phyloP scores from a whole-genome alignment of 2,329 filamentous ascomycete species.

The Trichoderma asperellum region DNA sequence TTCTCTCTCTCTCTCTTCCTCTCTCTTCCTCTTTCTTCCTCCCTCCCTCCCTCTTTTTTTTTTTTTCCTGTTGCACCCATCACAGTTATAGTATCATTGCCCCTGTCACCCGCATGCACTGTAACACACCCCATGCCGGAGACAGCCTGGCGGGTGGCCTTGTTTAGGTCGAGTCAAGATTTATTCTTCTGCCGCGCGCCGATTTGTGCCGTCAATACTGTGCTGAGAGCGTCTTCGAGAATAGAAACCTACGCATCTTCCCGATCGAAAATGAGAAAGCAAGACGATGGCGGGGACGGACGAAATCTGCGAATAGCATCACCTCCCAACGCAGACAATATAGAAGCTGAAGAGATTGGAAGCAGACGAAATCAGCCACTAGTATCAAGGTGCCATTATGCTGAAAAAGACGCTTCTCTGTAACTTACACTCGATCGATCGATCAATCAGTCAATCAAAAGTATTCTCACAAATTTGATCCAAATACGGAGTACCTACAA shows the following conservation, averaged over 20 bases:
- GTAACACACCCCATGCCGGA: constrained; percentile 18
- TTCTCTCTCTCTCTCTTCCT: no score
- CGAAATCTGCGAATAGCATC: background rate
- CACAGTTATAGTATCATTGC: constrained; percentile 2
- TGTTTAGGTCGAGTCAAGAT: background rate
- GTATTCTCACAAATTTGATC: background rate
- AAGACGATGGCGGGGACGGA: background rate
- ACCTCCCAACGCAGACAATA: background rate
- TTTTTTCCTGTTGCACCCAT: background rate
- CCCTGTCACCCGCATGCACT: constrained; percentile 15
- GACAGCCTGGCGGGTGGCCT: background rate
- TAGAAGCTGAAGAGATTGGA: background rate
- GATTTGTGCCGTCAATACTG: background rate
- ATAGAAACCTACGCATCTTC: background rate
- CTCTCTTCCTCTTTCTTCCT: background rate
- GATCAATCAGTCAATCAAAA: background rate
- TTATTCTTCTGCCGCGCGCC: background rate
- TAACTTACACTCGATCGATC: background rate
- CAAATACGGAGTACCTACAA: background rate
- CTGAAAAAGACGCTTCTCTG: background rate
- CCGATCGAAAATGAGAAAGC: background rate
- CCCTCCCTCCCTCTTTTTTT: background rate
- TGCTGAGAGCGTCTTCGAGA: background rate
- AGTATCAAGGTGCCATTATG: background rate
- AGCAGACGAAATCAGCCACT: background rate